Base-by-base conservation (phyloP, 345 rosid genomes). In the Abelmoschus esculentus region DNA sequence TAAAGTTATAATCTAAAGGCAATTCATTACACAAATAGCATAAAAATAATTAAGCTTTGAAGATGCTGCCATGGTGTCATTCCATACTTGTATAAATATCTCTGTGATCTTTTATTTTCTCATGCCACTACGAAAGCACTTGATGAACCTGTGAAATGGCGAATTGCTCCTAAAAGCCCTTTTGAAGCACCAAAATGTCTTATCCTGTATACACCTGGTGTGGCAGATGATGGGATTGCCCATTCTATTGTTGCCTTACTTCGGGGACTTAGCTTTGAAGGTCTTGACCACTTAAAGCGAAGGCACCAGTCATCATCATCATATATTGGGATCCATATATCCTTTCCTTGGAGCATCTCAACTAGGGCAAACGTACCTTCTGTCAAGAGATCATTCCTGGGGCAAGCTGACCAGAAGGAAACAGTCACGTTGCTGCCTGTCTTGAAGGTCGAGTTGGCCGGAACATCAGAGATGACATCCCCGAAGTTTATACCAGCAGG, bases 291-390 rank as follows among this genome's bases (percentile, higher is more conserved):
- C 76, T 75, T 91, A 73, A 91, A 95, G 6, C 84, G 82, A 31
- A 95, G 84, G 86, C 97, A 91, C 66, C 89, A 83, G 77, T 95
- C 99, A 73, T 95, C 99, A 1, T 95, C 99, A 18, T 91, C 99
- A 6, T 87, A 90, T 58, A 82, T 84, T 5, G 96, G 98, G 50
- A 83, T 75, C 99, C 99, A 91, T 1, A 73, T 83, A 55, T 83
- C 97, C 67, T 74, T 79, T 32, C 83, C 87, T 42, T 83, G 86
- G 76, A 91, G 86, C 34, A 70, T 82, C 83, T 95, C 99, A 66
- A 91, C 98, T 38, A 95, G 86, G 19, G 92, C 71, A 71, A 90
- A 91, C 70, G 98, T 95, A 13, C 99, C 99, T 79, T 91, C 98
- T 0, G 92, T 87, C 91, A 95, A 75, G 17, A 90, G 84, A 80